Base-by-base conservation (phyloP, 352 stramenopile species). In the Globisporangium yorkense region DNA sequence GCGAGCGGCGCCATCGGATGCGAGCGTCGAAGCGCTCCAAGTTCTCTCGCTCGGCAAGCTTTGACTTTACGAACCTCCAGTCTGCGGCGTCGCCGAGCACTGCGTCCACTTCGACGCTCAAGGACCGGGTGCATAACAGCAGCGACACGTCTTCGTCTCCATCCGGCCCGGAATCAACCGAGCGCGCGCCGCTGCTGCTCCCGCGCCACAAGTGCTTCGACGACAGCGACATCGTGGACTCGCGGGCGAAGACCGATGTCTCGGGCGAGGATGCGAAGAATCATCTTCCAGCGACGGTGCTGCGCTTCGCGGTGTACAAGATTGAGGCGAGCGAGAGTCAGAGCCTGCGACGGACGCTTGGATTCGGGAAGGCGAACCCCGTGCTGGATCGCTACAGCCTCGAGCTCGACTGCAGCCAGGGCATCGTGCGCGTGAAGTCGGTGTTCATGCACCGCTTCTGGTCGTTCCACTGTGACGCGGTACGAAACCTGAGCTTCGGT, bases 401-500 rank as follows among this genome's bases (percentile, higher is more conserved):
- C 20, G 80, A 91, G 56, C 72, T 94, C 12, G 79, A 91, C 63
- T 85, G 78, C 43, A 66, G 70, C 21, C 79, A 89, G 60, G 75
- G 76, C 29, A 72, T 92, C 16, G 78, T 92, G 33, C 78, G 74
- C 47, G 77, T 84, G 10, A 92, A 91, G 57, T 92, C 80, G 3
- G 81, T 94, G 6, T 90, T 92, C 52, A 89, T 89, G 78, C 80
- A 91, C 60, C 78, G 80, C 10, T 87, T 80, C 50, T 92, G 80
- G 75, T 84, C 76, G 31, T 92, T 92, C 55, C 82, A 81, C 37
- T 91, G 81, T 56, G 77, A 89, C 37, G 72, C 72, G 0, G 75
- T 94, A 3, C 68, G 81, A 57, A 71, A 72, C 9, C 68, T 84
- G 31, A 67, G 63, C 9, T 70, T 66, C 58, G 70, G 72, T 5